Percentiles rank a stretch among this genome's conserved stretches.
Conservation (phyloP, 192 early-diverging fungal species). For the Coemansia javaensis region DNA sequence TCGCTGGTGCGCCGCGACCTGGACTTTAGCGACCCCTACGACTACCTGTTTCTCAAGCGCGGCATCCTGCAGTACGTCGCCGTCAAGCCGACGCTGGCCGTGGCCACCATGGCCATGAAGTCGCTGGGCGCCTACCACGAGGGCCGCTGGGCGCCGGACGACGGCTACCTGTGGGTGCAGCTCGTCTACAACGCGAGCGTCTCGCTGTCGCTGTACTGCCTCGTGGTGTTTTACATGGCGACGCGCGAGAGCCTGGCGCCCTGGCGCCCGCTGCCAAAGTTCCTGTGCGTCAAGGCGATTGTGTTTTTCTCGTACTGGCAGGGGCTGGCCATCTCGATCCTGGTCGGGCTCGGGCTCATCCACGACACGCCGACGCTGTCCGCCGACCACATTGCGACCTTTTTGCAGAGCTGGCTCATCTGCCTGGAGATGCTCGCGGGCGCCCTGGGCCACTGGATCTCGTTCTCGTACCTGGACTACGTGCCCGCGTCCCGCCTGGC, state of each 20-base stretch:
- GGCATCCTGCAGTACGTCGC: conserved; percentile 94
- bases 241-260: conserved; percentile 65
- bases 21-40: conserved; percentile 81
- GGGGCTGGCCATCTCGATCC: conserved; percentile 73
- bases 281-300: conserved; percentile 87
- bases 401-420: conserved; percentile 86
- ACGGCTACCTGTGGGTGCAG: conserved; percentile 76
- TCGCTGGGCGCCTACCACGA: conserved; percentile 71
- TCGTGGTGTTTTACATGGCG: conserved; percentile 85
- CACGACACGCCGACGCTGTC: conserved; percentile 55
- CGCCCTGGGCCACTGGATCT: conserved; percentile 73
- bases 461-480: conserved; percentile 82
- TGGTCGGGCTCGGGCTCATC: conserved; percentile 73
- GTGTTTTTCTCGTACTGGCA: conserved; percentile 97
- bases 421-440: conserved; percentile 86
- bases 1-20: conserved; percentile 66
- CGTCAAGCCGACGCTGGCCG: conserved; percentile 76
- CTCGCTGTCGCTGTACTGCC: conserved; percentile 78
- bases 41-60: conserved; percentile 79
- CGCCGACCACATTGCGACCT: conserved; percentile 68
- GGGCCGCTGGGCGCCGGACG: conserved; percentile 63
- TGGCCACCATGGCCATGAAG: conserved; percentile 77
- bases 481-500: conserved; percentile 61
- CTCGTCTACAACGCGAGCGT: conserved; percentile 86
- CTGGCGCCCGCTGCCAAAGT: conserved; percentile 88